Base-by-base conservation (phyloP, 768 basidiomycete species). In the Boletus rubroflammeus region DNA sequence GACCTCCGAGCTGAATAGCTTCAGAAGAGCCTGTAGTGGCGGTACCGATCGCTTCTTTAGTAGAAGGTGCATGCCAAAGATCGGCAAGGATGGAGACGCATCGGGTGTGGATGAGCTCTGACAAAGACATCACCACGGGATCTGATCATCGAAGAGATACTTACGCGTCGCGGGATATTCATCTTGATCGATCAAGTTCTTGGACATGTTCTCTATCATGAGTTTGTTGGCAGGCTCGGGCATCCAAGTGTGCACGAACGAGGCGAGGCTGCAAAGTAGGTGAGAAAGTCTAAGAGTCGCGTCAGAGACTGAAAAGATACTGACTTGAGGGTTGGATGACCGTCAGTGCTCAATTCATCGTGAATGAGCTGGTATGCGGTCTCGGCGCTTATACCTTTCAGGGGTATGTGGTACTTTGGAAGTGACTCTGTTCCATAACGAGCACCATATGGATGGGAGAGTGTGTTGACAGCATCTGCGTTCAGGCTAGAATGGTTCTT, bases 11-110 rank as follows among this genome's bases (percentile, higher is more conserved):
- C 67, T 84, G 83, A 64, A 87, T 86, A 5, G 86, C 85, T 68
- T 88, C 85, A 5, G 81, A 84, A 5, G 80, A 82, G 9, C 86
- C 86, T 1, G 85, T 86, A 5, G 86, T 87, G 5, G 85, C 85
- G 0, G 85, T 85, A 1, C 85, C 85, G 43, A 86, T 77, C 2
- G 85, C 83, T 41, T 80, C 65, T 47, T 76, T 72, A 15, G 72
- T 62, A 34, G 77, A 74, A 25, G 81, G 82, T 1, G 82, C 85
- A 59, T 88, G 78, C 85, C 85, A 88, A 32, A 88, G 76, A 63
- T 83, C 75, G 26, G 86, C 81, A 52, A 87, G 76, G 64, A 84
- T 82, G 31, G 79, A 82, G 45, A 81, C 59, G 58, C 72, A 76
- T 44, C 76, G 75, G 4, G 74, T 70, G 60, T 78, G 78, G 31